Base-by-base conservation (phyloP, 768 basidiomycete genomes). In the Boletus vinaceobasis region DNA sequence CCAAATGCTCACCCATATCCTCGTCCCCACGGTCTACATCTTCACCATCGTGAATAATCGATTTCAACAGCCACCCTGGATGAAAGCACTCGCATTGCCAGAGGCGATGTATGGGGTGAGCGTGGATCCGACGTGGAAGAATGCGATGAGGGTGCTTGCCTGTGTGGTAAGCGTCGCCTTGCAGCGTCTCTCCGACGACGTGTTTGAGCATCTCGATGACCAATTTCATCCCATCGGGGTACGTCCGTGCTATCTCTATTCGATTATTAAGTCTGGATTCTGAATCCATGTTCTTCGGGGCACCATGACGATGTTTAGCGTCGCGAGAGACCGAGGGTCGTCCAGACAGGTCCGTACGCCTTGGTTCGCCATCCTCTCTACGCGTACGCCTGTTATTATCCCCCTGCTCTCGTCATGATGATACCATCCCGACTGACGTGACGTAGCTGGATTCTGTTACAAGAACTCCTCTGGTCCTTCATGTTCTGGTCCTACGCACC, bases 281-380 rank as follows among this genome's bases (percentile, higher is more conserved):
- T 35, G 10, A 11, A 11, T n/a, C 33, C 26, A 43, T 9, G 4
- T 15, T 5, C 4, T 26, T 5, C 7, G 23, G 43, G 9, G 4
- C 7, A 4, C n/a, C n/a, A n/a, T 14, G 33, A 3, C 33, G 9
- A 37, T 17, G n/a, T 11, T 14, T 14, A 60, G 55, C 55, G 53
- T 37, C 59, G 59, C 27, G 53, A 58, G 40, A 58, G 53, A 36
- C 35, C 31, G 5, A 61, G 44, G 35, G 39, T 61, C 14, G 17
- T 61, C 4, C 56, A 59, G 36, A 48, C 60, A 0, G 60, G 60
- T 1, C 52, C 61, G 11, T 62, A 59, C 13, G 56, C 61, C n/a
- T 46, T 44, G 42, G 50, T 58, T 5, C 56, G 56, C 14, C 60
- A 58, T 29, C 60, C 60, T 1, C 19, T 58, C 26, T 62, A 62